Evolutionary conservation across 495 filamentous ascomycete genomes (phyloP).

Genomic region (Neurospora tetraspora): DNA sequence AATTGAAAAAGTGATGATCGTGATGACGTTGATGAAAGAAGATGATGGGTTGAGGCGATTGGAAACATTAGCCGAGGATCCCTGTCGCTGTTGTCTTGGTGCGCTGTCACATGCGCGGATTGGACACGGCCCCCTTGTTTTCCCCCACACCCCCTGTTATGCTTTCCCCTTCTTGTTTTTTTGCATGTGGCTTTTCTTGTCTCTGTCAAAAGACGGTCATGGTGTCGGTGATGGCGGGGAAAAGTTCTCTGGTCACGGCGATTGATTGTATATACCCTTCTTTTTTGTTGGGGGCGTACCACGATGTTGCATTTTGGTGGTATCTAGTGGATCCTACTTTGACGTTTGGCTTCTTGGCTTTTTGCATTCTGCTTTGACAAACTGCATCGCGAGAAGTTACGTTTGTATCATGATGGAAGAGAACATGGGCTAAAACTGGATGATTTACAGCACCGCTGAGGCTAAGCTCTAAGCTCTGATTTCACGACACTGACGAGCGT

Average conservation of each 20-base stretch:
- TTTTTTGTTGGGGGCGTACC: neutral
- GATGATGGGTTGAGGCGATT: neutral
- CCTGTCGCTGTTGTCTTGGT: neutral
- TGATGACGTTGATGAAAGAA: neutral
- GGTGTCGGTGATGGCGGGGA: neutral
- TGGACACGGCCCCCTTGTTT: neutral
- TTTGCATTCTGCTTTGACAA: neutral
- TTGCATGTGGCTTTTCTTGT: neutral
- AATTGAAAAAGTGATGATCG: neutral
- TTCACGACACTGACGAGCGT: neutral
- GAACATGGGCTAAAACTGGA: neutral
- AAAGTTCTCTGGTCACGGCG: neutral
- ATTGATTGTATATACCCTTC: slow-evolving; percentile 1
- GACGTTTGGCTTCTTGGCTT: neutral
- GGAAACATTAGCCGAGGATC: neutral
- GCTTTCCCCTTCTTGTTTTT: neutral
- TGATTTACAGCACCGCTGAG: neutral
- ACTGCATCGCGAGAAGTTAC: neutral
- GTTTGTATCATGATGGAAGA: neutral
- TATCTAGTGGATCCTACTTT: neutral
- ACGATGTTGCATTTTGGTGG: neutral
- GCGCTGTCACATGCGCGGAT: neutral
- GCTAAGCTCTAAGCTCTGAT: neutral
- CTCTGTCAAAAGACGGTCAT: neutral
- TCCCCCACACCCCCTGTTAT: neutral